Percentiles rank a stretch among this genome's conserved stretches.
These are phyloP conservation scores for Microbotryum scabiosae DNA, from an alignment of 1,284 basidiomycete genomes.

Conservation along the genomic window DNA sequence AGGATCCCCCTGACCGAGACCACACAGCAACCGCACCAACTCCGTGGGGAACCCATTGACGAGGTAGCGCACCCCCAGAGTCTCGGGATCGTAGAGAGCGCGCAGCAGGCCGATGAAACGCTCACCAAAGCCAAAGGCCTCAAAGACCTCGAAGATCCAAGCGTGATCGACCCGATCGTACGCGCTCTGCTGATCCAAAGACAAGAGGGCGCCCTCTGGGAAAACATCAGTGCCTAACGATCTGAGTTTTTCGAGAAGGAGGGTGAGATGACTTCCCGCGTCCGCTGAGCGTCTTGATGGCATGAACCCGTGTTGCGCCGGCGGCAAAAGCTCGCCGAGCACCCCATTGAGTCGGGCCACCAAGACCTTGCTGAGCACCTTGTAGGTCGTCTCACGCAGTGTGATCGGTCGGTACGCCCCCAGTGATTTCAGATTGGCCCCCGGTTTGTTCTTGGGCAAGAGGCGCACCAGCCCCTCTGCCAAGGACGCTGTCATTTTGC, in stretches of 20 bases:
- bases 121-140: background rate
- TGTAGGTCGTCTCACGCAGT: slow-evolving; percentile 2
- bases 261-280: background rate
- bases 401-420: background rate
- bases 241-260: background rate
- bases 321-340: background rate
- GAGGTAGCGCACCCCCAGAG: background rate
- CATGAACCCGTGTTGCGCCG: background rate
- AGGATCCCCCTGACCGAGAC: slow-evolving; percentile 1
- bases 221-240: background rate
- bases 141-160: background rate
- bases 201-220: background rate
- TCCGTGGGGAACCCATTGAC: slow-evolving; percentile 4
- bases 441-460: too few relatives aligned
- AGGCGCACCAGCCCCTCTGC: too few relatives aligned
- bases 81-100: background rate
- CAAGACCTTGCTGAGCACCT: background rate
- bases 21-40: background rate
- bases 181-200: background rate
- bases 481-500: too few relatives aligned
- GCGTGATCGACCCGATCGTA: slow-evolving; percentile 5
- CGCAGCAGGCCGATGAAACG: background rate
- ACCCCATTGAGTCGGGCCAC: background rate
- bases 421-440: too few relatives aligned
- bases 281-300: background rate